Conservation (phyloP, 495 filamentous ascomycete species). For the Mytilinidion resinicola region DNA sequence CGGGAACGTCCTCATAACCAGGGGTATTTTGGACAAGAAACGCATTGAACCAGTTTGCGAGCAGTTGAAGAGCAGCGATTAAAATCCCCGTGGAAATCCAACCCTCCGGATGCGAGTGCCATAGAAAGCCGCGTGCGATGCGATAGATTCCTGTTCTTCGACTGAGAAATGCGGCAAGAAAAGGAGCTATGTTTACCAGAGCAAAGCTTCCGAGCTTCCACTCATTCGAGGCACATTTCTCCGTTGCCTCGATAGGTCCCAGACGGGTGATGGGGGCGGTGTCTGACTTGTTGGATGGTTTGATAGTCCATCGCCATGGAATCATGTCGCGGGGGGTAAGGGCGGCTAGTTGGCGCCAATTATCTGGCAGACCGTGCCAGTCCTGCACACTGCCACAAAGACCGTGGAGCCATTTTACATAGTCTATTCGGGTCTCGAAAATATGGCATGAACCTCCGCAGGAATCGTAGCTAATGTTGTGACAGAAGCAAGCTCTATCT, state of each 20-base stretch:
- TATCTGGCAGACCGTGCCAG: slow-evolving; percentile 7
- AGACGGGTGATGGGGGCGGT: no score
- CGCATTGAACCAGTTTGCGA: slow-evolving; percentile 5
- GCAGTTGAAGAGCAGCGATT: slow-evolving; percentile 6
- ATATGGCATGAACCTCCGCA: slow-evolving; percentile 9
- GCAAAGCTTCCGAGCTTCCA: slow-evolving; percentile 6
- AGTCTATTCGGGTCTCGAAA: slow-evolving; percentile 13
- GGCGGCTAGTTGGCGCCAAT: slow-evolving; percentile 3
- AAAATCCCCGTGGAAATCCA: not conserved
- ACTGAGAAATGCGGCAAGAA: slow-evolving; percentile 3
- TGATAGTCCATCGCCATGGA: slow-evolving; percentile 11
- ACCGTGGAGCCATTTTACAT: slow-evolving; percentile 11
- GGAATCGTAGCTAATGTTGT: slow-evolving; percentile 11
- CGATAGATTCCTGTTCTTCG: not conserved
- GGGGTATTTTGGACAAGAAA: slow-evolving; percentile 1
- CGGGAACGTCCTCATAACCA: slow-evolving; percentile 3
- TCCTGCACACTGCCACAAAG: slow-evolving; percentile 7
- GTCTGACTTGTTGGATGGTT: not conserved
- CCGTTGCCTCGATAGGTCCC: not conserved
- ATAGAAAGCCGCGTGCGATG: not conserved
- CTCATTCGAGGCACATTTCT: slow-evolving; percentile 2
- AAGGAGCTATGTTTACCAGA: slow-evolving; percentile 1
- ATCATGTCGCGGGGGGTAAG: slow-evolving; percentile 8
- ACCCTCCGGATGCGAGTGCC: not conserved
- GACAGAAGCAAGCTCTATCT: slow-evolving; percentile 14